phyloP scores from a whole-genome alignment of 306 rosid genomes.

The Quercus parvula region DNA sequence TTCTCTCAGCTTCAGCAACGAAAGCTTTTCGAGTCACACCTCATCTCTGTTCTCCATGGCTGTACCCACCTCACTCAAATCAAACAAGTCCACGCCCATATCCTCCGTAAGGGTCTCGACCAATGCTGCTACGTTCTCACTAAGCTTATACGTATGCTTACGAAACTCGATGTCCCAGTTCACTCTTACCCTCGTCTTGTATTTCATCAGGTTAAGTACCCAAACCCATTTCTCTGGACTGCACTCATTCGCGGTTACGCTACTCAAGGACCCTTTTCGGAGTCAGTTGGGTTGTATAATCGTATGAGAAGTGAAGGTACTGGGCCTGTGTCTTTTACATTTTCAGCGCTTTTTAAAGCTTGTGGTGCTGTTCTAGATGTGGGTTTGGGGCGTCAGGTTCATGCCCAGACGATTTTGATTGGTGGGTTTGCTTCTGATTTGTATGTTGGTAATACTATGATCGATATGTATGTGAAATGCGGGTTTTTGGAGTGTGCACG shows the following conservation, averaged over 20 bases:
- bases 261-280: conserved; percentile 39
- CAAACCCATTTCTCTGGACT: conserved; percentile 82
- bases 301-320: conserved; percentile 45
- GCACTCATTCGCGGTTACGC: conserved; percentile 71
- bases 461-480: conserved; percentile 70
- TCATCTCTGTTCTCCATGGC: conserved; percentile 35
- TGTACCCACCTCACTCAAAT: conserved; percentile 38
- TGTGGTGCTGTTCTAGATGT: conserved; percentile 30
- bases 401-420: conserved; percentile 57
- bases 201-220: conserved; percentile 54
- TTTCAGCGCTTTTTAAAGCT: conserved; percentile 66
- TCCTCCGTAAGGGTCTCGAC: conserved; percentile 41
- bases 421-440: conserved; percentile 76
- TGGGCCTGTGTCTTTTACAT: conserved; percentile 67
- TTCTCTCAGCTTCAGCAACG: conserved; percentile 20
- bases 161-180: conserved; percentile 39
- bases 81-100: conserved; percentile 61
- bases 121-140: conserved; percentile 65
- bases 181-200: conserved; percentile 51
- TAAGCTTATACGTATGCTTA: conserved; percentile 63
- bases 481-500: conserved; percentile 49
- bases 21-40: conserved; percentile 40
- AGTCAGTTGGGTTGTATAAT: conserved; percentile 43
- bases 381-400: conserved; percentile 57
- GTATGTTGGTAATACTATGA: conserved; percentile 61